Percentiles rank a stretch among this genome's conserved stretches.
Evolutionary conservation across 1,284 basidiomycete genomes (phyloP).

Genomic region (Ustilago xerochloae): DNA sequence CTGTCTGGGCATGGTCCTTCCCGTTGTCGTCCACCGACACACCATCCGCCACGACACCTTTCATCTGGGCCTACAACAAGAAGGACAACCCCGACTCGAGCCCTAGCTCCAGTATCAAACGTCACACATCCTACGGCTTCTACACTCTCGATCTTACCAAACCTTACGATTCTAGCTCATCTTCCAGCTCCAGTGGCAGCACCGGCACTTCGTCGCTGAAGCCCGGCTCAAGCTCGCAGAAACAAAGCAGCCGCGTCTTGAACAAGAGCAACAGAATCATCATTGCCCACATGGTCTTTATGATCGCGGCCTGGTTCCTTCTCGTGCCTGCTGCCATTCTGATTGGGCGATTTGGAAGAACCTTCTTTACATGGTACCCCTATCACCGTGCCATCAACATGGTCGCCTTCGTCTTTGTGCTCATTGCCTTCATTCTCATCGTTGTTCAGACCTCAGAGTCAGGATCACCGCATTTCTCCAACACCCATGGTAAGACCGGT

Average conservation of each 20-base stretch:
- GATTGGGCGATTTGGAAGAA: conserved; percentile 74
- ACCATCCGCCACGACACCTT: conserved; percentile 27
- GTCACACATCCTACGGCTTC: conserved; percentile 43
- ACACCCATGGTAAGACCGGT: conserved; percentile 72
- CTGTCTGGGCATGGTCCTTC: conserved; percentile 49
- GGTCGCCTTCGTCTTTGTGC: conserved; percentile 71
- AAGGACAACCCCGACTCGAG: conserved; percentile 29
- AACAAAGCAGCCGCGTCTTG: conserved; percentile 13
- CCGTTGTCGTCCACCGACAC: conserved; percentile 30
- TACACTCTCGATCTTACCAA: conserved; percentile 56
- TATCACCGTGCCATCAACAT: conserved; percentile 73
- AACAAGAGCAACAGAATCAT: conserved; percentile 41
- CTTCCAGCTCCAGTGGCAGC: conserved; percentile 9
- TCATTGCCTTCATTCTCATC: conserved; percentile 74
- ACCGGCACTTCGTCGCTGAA: conserved; percentile 9
- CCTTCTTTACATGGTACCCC: conserved; percentile 74
- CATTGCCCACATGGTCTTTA: conserved; percentile 58
- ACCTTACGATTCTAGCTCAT: conserved; percentile 34
- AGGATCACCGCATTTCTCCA: conserved; percentile 27
- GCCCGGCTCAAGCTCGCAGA: conserved; percentile 5
- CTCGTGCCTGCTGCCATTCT: conserved; percentile 75
- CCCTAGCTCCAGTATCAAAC: conserved; percentile 21
- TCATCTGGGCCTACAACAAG: conserved; percentile 58
- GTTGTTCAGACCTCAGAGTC: conserved; percentile 61
- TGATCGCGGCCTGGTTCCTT: conserved; percentile 73